Percentiles rank a stretch among this genome's conserved stretches.
Conservation (phyloP, 495 filamentous ascomycete species). For the Aspergillus sparsus region DNA sequence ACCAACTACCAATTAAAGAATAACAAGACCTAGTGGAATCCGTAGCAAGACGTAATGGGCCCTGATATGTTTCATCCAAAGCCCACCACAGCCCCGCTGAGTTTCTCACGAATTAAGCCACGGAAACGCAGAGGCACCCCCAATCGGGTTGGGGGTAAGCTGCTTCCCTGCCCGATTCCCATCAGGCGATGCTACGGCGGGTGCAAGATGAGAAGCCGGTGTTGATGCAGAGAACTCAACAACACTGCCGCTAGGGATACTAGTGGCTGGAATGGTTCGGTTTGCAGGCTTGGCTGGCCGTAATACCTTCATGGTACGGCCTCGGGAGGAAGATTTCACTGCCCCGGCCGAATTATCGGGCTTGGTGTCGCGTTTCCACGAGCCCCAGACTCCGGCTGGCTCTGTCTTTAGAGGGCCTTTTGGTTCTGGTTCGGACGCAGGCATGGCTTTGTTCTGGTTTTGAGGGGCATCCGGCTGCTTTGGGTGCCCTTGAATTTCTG, state of each 20-base stretch:
- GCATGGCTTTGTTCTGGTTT: conserved; percentile 24
- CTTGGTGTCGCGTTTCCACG: conserved; percentile 65
- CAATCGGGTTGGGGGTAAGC: conserved; percentile 75
- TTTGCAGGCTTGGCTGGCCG: conserved; percentile 59
- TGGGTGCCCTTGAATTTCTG: conserved; percentile 19
- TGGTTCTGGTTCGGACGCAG: conserved; percentile 31
- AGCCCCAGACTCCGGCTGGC: conserved; percentile 59
- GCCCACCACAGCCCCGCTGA: conserved; percentile 16
- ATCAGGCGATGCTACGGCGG: conserved; percentile 29
- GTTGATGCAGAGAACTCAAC: conserved; percentile 28
- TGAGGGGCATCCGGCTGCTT: conserved; percentile 33
- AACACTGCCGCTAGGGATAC: conserved; percentile 36
- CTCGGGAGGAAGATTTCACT: conserved; percentile 46
- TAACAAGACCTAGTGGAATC: background rate
- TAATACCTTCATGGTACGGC: conserved; percentile 76
- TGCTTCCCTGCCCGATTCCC: conserved; percentile 48
- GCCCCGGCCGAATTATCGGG: conserved; percentile 42
- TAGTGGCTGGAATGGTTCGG: conserved; percentile 39
- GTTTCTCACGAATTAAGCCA: conserved; percentile 66
- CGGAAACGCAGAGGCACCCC: conserved; percentile 92
- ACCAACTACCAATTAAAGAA: background rate
- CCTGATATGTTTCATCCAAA: conserved; percentile 35
- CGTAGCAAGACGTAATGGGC: background rate
- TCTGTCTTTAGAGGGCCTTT: conserved; percentile 45
- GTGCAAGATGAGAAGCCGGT: conserved; percentile 27